Conservation (phyloP, 306 rosid species). For the Carpinus fangiana region DNA sequence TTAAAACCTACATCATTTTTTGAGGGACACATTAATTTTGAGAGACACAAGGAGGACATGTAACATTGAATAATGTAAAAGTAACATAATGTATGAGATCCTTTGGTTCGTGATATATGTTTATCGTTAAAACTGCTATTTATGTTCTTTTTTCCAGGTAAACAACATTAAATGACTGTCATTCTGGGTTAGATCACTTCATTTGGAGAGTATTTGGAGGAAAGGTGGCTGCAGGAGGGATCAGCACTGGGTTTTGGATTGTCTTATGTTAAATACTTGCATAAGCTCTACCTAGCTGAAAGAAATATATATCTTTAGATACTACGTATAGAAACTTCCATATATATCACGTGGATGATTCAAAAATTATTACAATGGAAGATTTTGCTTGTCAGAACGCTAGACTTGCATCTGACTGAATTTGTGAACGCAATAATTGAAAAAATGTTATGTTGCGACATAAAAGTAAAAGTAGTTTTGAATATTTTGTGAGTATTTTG, state of each 20-base stretch:
- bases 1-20: no score
- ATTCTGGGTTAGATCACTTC: conserved; percentile 22
- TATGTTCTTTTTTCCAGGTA: conserved; percentile 36
- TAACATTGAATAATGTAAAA: no score
- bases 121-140: conserved; percentile 16
- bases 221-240: conserved; percentile 4
- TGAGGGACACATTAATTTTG: no score
- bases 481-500: no score
- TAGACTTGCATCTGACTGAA: not conserved
- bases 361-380: conserved; percentile 5
- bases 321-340: conserved; percentile 25
- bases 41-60: no score
- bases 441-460: no score
- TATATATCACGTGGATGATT: not conserved
- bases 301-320: not conserved
- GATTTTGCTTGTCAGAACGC: not conserved
- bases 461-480: no score
- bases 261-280: not conserved
- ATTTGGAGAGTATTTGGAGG: not conserved
- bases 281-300: not conserved
- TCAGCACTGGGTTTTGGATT: conserved; percentile 15
- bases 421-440: not conserved
- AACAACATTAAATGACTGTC: conserved; percentile 1
- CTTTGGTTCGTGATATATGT: conserved; percentile 12
- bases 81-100: not conserved